A percentile compares a stretch with the other conserved stretches of the same genome.
These are phyloP conservation scores for Cubamyces lactineus DNA, from an alignment of 768 basidiomycete species.

Conservation along the genomic window DNA sequence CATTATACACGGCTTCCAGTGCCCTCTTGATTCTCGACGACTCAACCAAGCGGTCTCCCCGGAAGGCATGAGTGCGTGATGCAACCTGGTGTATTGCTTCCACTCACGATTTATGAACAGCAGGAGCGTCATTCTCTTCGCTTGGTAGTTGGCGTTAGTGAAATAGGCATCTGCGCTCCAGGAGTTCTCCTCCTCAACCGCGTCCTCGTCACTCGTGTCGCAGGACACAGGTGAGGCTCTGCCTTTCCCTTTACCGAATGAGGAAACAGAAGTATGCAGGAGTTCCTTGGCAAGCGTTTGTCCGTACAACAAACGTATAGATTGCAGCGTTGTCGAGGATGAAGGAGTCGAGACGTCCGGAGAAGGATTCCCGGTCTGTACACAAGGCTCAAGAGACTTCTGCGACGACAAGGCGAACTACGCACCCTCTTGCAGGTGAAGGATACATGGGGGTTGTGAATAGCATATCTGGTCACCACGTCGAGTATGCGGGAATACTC, in stretches of 20 bases:
- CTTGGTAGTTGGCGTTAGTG: conserved; percentile 88
- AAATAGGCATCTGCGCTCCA: conserved; percentile 80
- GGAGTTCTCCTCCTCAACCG: conserved; percentile 39
- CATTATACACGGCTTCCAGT: conserved; percentile 82
- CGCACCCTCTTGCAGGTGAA: conserved; percentile 91
- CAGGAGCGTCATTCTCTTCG: conserved; percentile 81
- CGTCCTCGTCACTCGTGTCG: conserved; percentile 37
- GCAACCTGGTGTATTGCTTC: neutral
- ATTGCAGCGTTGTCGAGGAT: conserved; percentile 60
- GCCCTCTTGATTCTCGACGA: conserved; percentile 85
- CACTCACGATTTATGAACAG: conserved; percentile 93
- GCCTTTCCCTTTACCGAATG: conserved; percentile 33
- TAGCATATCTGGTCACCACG: conserved; percentile 89
- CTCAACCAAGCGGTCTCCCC: conserved; percentile 87
- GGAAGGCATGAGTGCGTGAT: neutral
- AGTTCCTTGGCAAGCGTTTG: conserved; percentile 81
- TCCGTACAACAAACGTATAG: conserved; percentile 83
- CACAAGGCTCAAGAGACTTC: neutral
- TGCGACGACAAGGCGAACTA: neutral
- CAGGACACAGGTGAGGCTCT: conserved; percentile 29
- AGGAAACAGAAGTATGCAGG: conserved; percentile 40
- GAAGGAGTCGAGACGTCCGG: conserved; percentile 86
- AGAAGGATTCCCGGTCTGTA: conserved; percentile 67
- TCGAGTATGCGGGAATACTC: conserved; percentile 92
- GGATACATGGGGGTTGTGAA: conserved; percentile 88